Base-by-base conservation (phyloP, 192 early-diverging fungal species). In the Umbelopsis vinacea region DNA sequence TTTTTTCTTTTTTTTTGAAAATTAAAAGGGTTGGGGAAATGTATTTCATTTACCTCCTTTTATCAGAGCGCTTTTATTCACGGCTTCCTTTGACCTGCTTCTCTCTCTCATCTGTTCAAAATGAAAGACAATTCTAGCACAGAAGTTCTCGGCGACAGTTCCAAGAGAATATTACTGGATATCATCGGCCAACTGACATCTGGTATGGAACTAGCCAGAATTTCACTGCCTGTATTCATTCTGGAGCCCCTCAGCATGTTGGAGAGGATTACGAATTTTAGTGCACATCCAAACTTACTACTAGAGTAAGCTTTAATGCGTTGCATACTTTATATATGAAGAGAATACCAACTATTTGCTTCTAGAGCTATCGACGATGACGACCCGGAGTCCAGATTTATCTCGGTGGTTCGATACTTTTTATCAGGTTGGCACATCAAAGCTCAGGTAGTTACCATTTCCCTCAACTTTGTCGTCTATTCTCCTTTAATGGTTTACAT, bases 171-270 rank as follows among this genome's bases (percentile, higher is more conserved):
- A 66, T 81, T 98, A 45, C 76, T 96, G 68, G 93, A 91, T 45
- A 89, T 98, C 78, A 94, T 98, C 69, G 71, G 84, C 33, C 97
- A 98, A 79, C 78, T 98, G 46, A 82, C 92, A 68, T 91, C 94
- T 75, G 95, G 92, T 55, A 94, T 90, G 81, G 97, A 98, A 76
- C 88, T 98, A 68, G 90, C 89, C 63, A 83, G 93, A 60, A 90
- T 98, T 52, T 94, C 96, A n/a, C 88, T 98, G 19, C 97, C 96
- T 12, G 95, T 94, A 6, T 98, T 98, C 86, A 90, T 98, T 5
- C 85, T 98, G 23, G 97, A 98, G 71, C 93, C 96, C 2, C 82
- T 96, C 23, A 94, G 92, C 79, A 95, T 97, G 85, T 88, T 94
- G 29, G 97, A 98, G 77, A 89, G 94, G 23, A 92, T 98, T 29